Evolutionary conservation across 2,329 filamentous ascomycete genomes (phyloP).

Genomic region (Fusarium penzigii): DNA sequence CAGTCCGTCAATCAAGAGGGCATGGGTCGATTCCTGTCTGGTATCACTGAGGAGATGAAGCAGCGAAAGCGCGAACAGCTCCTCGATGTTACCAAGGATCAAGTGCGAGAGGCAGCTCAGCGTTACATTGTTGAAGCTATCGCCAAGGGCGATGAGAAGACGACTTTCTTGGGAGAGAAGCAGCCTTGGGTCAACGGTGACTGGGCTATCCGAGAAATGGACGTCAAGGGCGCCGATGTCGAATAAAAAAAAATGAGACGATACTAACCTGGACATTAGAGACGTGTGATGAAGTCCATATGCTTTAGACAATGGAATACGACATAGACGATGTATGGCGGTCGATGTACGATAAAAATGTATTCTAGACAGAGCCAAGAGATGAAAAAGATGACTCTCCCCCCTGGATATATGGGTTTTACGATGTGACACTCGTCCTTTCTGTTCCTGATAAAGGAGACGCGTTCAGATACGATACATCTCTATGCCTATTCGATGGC

Average conservation of each 20-base stretch:
- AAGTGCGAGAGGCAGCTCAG: conserved; percentile 80
- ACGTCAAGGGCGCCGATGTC: conserved; percentile 51
- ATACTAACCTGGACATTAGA: conserved; percentile 10
- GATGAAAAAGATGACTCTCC: conserved; percentile 29
- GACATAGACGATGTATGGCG: conserved; percentile 10
- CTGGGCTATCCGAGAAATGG: conserved; percentile 79
- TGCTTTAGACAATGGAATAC: not conserved
- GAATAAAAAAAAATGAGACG: conserved; percentile 7
- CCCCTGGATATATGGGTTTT: conserved; percentile 3
- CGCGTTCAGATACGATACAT: conserved; percentile 68
- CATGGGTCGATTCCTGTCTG: conserved; percentile 80
- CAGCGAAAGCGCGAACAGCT: conserved; percentile 81
- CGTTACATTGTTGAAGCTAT: conserved; percentile 74
- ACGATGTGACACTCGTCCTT: not conserved
- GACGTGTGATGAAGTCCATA: conserved; percentile 1
- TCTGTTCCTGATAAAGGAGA: conserved; percentile 2
- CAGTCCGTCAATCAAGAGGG: conserved; percentile 85
- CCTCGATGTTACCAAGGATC: conserved; percentile 78
- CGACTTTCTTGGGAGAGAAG: conserved; percentile 80
- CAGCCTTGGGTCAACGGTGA: conserved; percentile 73
- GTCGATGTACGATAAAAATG: conserved; percentile 28
- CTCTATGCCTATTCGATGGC: conserved; percentile 55
- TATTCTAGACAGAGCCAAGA: conserved; percentile 28
- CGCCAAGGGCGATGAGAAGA: conserved; percentile 59
- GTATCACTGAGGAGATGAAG: conserved; percentile 85